phyloP scores from a whole-genome alignment of 345 rosid species.

The Abelmoschus esculentus region DNA sequence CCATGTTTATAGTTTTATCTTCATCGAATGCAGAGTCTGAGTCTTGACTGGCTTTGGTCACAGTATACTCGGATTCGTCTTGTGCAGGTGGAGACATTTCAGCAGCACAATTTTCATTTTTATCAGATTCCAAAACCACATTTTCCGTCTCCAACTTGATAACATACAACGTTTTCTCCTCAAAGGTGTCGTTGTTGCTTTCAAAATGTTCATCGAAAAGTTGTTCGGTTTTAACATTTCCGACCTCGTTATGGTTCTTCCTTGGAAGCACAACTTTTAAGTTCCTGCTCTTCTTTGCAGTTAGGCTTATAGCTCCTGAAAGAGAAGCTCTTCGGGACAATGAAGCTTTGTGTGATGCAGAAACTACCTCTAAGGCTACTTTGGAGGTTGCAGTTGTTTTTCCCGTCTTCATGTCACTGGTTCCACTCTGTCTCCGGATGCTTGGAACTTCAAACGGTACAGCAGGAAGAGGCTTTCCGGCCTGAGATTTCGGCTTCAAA shows the following conservation, averaged over 20 bases:
- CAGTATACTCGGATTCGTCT: slow-evolving; percentile 29
- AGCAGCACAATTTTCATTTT: slow-evolving; percentile 32
- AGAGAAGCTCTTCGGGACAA: slow-evolving; percentile 11
- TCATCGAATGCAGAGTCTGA: slow-evolving; percentile 26
- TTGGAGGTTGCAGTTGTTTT: slow-evolving; percentile 15
- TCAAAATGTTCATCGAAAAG: neutral
- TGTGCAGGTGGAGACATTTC: slow-evolving; percentile 23
- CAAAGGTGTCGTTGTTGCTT: slow-evolving; percentile 16
- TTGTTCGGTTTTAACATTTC: slow-evolving; percentile 22
- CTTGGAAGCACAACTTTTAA: slow-evolving; percentile 23
- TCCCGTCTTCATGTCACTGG: slow-evolving; percentile 19
- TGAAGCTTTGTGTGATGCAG: slow-evolving; percentile 21
- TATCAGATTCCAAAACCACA: slow-evolving; percentile 34
- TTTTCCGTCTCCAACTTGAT: slow-evolving; percentile 45
- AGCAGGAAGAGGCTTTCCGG: neutral
- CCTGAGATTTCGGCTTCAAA: slow-evolving; percentile 29
- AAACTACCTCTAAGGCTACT: neutral
- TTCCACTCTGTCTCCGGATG: slow-evolving; percentile 16
- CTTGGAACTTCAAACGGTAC: too few species aligned
- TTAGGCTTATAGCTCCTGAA: slow-evolving; percentile 19
- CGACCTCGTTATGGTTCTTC: slow-evolving; percentile 28
- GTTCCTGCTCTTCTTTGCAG: slow-evolving; percentile 29
- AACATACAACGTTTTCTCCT: slow-evolving; percentile 67
- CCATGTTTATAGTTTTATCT: neutral
- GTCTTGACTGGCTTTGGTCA: slow-evolving; percentile 33